These are phyloP conservation scores for Sporothrix sp. DNA, from an alignment of 2,329 filamentous ascomycete species.

Conservation along the genomic window DNA sequence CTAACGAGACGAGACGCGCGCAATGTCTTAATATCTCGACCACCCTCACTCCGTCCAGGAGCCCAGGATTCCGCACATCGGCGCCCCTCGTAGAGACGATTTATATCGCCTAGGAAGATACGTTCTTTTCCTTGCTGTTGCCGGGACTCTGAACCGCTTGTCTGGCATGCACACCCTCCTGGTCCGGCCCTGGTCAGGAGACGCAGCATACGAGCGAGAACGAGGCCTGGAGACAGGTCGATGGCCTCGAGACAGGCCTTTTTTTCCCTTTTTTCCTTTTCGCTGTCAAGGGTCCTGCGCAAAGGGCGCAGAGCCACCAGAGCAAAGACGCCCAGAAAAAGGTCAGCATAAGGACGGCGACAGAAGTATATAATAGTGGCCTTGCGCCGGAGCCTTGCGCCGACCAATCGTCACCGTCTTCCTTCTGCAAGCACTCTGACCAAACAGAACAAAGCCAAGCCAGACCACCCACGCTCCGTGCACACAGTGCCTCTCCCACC, in stretches of 20 bases:
- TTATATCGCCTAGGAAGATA: background rate
- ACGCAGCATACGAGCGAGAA: constrained; percentile 5
- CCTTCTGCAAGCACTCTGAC: background rate
- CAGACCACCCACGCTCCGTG: background rate
- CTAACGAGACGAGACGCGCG: background rate
- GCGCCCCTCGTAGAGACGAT: background rate
- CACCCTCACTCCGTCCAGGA: background rate
- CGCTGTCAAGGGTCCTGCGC: no score
- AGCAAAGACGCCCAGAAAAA: no score
- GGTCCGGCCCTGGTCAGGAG: constrained; percentile 4
- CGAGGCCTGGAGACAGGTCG: background rate
- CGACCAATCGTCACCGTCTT: constrained; percentile 2
- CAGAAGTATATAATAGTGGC: constrained; percentile 4
- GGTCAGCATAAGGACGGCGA: no score
- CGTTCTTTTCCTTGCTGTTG: background rate
- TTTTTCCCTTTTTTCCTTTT: no score
- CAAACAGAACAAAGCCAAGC: background rate
- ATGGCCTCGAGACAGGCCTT: background rate
- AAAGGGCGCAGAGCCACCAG: no score
- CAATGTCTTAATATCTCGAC: constrained; percentile 6
- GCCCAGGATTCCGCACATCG: background rate
- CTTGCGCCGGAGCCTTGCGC: background rate
- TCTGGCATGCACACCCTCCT: constrained; percentile 11
- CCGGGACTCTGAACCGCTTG: background rate
- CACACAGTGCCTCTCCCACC: no score